Base-by-base conservation (phyloP, 139 green algal species). In the Micractinium sp. region DNA sequence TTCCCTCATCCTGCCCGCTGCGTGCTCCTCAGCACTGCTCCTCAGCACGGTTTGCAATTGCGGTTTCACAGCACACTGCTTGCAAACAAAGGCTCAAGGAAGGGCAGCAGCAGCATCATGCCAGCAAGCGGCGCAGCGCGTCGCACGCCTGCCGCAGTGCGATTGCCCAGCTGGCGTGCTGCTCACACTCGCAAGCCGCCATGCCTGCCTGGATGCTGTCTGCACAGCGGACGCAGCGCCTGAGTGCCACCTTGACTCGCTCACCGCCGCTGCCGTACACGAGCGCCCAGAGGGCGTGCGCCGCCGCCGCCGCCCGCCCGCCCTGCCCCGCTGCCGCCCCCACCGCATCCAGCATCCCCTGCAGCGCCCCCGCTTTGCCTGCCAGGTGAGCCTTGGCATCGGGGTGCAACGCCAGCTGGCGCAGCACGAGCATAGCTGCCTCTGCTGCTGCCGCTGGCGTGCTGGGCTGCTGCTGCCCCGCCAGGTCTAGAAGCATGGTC, bases 231-330 rank as follows among this genome's bases (percentile, higher is more conserved):
- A 36, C 35, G 63, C 82, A 87, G 1, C 82, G 63, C 63, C 82
- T 63, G 61, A 87, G 31, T 13, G 63, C 82, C 12, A 61, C 82
- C 82, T 87, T 87, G 53, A 33, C 82, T n/a, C 82, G 63, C 82
- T 77, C 82, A 0, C 82, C 63, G 36, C 78, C 74, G 74, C 74
- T 80, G 33, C 80, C 82, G 22, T 61, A 27, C 63, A 61, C 82
- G 36, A 87, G 67, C n/a, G 36, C 82, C 82, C 82, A 87, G 12
- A 87, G 63, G 0, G 82, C 61, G 19, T 78, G 82, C 4, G 82
- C 82, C 16, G 82, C 82, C 19, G 61, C 61, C 3, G 61, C 82
- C 25, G 63, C 82, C 36, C 61, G 60, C 35, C 27, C 63, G 15
- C 20, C 61, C 63, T 78, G 82, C 25, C 14, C 66, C 15, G 7